phyloP scores from a whole-genome alignment of 768 basidiomycete species.

The Antrodiella citrinella region DNA sequence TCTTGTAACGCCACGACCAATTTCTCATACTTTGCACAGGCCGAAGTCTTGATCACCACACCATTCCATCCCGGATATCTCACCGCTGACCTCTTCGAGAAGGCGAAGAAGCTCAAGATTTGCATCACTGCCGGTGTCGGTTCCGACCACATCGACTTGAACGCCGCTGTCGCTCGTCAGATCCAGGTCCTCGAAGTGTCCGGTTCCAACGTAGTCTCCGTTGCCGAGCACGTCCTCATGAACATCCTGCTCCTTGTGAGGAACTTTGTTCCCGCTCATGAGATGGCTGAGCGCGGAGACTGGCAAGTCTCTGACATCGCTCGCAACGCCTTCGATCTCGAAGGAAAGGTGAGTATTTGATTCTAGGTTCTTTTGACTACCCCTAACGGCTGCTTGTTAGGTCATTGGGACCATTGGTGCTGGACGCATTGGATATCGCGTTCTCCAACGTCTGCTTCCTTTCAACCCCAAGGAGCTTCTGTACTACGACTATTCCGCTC shows the following conservation, averaged over 20 bases:
- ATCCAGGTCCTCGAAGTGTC: constrained; percentile 40
- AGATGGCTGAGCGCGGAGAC: constrained; percentile 70
- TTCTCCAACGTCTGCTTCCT: constrained; percentile 64
- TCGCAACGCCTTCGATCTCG: constrained; percentile 80
- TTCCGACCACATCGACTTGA: constrained; percentile 82
- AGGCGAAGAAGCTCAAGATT: constrained; percentile 83
- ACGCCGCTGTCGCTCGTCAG: constrained; percentile 21
- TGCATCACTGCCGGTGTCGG: constrained; percentile 86
- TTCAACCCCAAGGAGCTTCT: constrained; percentile 86
- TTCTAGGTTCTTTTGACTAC: background rate
- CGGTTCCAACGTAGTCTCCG: constrained; percentile 82
- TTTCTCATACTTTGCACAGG: constrained; percentile 33
- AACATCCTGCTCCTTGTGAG: constrained; percentile 81
- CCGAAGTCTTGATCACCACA: constrained; percentile 71
- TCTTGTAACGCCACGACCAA: constrained; percentile 5
- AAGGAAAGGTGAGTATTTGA: constrained; percentile 45
- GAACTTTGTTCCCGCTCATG: constrained; percentile 81
- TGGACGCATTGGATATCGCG: constrained; percentile 77
- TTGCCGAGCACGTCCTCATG: constrained; percentile 87
- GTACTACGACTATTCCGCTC: constrained; percentile 76
- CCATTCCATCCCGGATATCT: constrained; percentile 83
- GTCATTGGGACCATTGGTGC: constrained; percentile 81
- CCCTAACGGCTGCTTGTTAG: constrained; percentile 26
- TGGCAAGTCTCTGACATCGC: constrained; percentile 88
- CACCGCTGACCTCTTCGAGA: constrained; percentile 45